Base-by-base conservation (phyloP, 1,139 yeast genomes). In the Scheffersomyces illinoinensis region DNA sequence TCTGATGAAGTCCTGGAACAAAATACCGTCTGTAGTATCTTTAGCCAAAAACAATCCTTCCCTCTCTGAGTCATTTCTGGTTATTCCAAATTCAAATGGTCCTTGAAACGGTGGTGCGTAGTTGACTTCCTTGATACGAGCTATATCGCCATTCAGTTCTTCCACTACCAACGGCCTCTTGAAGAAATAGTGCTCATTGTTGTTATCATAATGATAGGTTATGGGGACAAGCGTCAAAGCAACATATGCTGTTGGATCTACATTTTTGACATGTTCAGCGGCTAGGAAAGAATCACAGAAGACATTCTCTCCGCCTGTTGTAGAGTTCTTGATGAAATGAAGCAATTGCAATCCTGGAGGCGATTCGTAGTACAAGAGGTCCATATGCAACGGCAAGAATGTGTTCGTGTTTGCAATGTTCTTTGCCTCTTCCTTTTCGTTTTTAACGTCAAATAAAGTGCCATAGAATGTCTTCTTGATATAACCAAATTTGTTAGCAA, bases 41-140 rank as follows among this genome's bases (percentile, higher is more conserved):
- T 48, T 48, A 19, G 51, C 51, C 26, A 48, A 48, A 17, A 20
- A 21, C 8, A 48, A 20, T 5, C n/a, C 51, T 14, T 48, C 51
- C 10, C 24, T 48, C n/a, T 49, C 66, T 5, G 69, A 66, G 24
- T 71, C 64, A 54, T 75, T 72, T 54, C 71, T 72, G 46, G 79
- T 75, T 26, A 84, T 76, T 23, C 87, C 87, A 61, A 75, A 72
- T 60, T 89, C 93, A 61, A 87, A 85, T 0, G 96, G 96, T 0
- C 92, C 96, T 68, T 91, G 96, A 76, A 90, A 91, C 14, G 96
- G 96, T 1, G 97, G 96, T 1, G 96, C 86, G 69, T 90, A 91
- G 67, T 89, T 90, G 47, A 90, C 84, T 55, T 83, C 87, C 62
- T 83, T 83, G 59, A 89, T 84, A 50, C 71, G 70, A 8, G 77